phyloP scores from a whole-genome alignment of 345 rosid genomes.

The Euphorbia peplus region DNA sequence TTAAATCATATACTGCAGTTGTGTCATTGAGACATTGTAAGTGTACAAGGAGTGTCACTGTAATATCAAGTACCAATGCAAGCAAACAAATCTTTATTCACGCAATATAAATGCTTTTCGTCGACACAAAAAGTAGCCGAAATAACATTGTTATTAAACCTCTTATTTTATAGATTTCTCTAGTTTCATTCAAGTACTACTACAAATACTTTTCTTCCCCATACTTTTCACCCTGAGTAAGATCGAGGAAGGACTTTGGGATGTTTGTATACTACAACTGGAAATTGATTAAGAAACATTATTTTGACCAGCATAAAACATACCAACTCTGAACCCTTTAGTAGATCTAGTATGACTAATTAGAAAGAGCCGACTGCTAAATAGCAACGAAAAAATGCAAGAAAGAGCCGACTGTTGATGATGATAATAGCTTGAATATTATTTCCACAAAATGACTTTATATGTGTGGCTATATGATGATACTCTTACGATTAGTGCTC shows the following conservation, averaged over 20 bases:
- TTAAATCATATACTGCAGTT: slow-evolving; percentile 76
- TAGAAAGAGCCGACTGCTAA: background rate
- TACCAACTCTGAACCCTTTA: background rate
- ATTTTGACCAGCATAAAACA: background rate
- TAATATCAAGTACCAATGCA: background rate
- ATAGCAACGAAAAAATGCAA: background rate
- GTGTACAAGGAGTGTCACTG: background rate
- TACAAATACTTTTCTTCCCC: background rate
- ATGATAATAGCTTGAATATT: background rate
- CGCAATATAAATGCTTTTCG: background rate
- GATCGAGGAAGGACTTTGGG: background rate
- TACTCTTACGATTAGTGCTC: background rate
- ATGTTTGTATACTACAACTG: background rate
- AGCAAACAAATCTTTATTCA: background rate
- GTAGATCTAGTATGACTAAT: background rate
- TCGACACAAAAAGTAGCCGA: background rate
- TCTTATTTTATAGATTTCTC: background rate
- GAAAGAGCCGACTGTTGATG: background rate
- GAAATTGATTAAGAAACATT: background rate
- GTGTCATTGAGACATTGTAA: background rate
- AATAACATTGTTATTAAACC: background rate
- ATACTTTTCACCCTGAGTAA: background rate
- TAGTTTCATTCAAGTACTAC: background rate
- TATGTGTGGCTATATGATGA: background rate
- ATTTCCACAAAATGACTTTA: background rate